Evolutionary conservation across 202 grass and related monocot genomes (phyloP).

Genomic region (Thinopyrum obtusiflorum): DNA sequence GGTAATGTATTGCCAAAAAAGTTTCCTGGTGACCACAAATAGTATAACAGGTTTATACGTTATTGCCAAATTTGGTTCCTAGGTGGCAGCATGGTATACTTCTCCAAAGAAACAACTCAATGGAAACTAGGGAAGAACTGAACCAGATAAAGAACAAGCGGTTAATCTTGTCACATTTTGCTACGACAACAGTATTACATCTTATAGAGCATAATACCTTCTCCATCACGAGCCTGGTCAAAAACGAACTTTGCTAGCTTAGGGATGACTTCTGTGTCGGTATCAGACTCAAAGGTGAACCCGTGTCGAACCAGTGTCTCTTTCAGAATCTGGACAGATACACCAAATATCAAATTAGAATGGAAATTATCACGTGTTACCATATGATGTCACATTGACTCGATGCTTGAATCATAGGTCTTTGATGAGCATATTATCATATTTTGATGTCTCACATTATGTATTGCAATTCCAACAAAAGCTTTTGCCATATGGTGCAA

Average conservation of each 20-base stretch:
- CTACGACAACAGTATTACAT: background rate
- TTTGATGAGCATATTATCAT: slow-evolving; percentile 10
- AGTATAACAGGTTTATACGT: background rate
- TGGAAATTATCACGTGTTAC: background rate
- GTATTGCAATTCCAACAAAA: background rate
- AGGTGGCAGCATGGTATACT: background rate
- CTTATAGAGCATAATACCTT: slow-evolving; percentile 44
- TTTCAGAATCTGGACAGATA: slow-evolving; percentile 70
- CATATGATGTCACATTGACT: background rate
- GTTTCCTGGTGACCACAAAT: background rate
- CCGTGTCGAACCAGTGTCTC: slow-evolving; percentile 72
- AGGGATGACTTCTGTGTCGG: slow-evolving; percentile 96
- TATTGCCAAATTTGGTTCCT: background rate
- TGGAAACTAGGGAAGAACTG: background rate
- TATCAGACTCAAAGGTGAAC: slow-evolving; percentile 88
- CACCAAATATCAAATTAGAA: slow-evolving; percentile 12
- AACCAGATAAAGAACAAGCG: background rate
- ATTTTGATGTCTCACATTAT: background rate
- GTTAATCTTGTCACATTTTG: background rate
- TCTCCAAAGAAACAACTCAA: background rate
- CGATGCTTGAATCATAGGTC: background rate
- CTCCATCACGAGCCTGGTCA: slow-evolving; percentile 65
- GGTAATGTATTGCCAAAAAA: background rate
- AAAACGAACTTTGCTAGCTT: slow-evolving; percentile 94
- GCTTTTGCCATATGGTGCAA: background rate